Evolutionary conservation across 2,329 filamentous ascomycete species (phyloP).

Genomic region (Aotearoamyces nothofagi): DNA sequence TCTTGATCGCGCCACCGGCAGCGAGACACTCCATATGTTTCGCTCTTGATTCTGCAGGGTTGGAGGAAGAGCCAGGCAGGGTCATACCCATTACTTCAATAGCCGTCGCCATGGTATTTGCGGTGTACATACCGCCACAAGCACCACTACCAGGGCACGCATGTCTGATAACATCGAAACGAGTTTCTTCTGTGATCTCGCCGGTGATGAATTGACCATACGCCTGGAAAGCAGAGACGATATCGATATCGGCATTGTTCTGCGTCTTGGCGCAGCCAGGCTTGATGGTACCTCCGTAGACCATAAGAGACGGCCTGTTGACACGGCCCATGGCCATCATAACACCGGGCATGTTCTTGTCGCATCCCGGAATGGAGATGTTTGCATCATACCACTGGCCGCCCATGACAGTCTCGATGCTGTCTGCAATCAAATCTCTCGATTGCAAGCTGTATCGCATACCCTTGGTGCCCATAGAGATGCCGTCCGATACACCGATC

Average conservation of each 20-base stretch:
- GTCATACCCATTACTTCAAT: constrained; percentile 65
- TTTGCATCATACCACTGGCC: constrained; percentile 98
- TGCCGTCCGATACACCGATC: constrained; percentile 91
- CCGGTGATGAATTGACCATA: constrained; percentile 92
- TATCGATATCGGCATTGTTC: constrained; percentile 66
- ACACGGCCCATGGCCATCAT: constrained; percentile 88
- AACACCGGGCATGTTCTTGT: constrained; percentile 98
- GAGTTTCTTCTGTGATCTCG: constrained; percentile 78
- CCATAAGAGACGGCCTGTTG: constrained; percentile 91
- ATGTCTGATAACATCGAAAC: constrained; percentile 87
- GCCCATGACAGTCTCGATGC: constrained; percentile 97
- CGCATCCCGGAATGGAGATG: constrained; percentile 90
- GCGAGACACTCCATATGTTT: constrained; percentile 61
- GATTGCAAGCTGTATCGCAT: constrained; percentile 95
- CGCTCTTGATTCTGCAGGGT: constrained; percentile 56
- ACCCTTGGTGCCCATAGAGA: constrained; percentile 94
- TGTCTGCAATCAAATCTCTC: constrained; percentile 92
- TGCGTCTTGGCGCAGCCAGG: constrained; percentile 72
- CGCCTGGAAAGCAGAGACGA: constrained; percentile 94
- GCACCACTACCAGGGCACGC: constrained; percentile 76
- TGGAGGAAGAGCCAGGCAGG: constrained; percentile 68
- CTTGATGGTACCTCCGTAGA: constrained; percentile 90
- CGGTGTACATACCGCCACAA: constrained; percentile 76
- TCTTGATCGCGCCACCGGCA: constrained; percentile 60
- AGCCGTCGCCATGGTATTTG: constrained; percentile 62